These are phyloP conservation scores for Coemansia sp. DNA, from an alignment of 192 early-diverging fungal species.

Conservation along the genomic window DNA sequence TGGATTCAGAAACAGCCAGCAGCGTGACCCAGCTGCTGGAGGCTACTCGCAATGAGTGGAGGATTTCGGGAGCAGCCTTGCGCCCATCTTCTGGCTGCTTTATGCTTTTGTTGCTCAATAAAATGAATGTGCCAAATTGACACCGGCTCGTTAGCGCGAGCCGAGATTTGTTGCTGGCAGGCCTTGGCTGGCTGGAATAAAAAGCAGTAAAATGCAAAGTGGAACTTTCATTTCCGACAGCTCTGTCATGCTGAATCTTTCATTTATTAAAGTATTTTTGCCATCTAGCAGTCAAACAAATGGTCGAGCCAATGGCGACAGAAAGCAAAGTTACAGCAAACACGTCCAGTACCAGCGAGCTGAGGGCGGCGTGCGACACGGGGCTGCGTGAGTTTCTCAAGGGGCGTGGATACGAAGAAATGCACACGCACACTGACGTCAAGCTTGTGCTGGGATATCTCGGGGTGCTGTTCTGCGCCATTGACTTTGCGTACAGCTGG, in stretches of 20 bases:
- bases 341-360: conserved; percentile 53
- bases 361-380: conserved; percentile 68
- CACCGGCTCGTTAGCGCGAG: no score
- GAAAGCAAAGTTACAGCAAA: conserved; percentile 41
- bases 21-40: not conserved
- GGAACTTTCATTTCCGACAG: not conserved
- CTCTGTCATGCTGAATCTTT: not conserved
- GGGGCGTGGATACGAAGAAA: conserved; percentile 61
- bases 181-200: no score
- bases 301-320: not conserved
- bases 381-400: conserved; percentile 55
- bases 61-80: not conserved
- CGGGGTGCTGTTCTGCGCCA: conserved; percentile 70
- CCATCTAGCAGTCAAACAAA: not conserved
- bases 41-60: conserved; percentile 1
- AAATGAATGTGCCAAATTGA: no score
- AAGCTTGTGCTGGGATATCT: conserved; percentile 81
- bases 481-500: conserved; percentile 68
- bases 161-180: no score
- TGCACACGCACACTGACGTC: conserved; percentile 77
- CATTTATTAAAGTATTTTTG: not conserved
- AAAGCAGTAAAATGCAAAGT: no score
- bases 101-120: not conserved
- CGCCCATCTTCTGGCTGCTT: not conserved
- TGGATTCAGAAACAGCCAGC: conserved; percentile 20